Evolutionary conservation across 1,284 basidiomycete genomes (phyloP).

Genomic region (Marasmius tenuissimus): DNA sequence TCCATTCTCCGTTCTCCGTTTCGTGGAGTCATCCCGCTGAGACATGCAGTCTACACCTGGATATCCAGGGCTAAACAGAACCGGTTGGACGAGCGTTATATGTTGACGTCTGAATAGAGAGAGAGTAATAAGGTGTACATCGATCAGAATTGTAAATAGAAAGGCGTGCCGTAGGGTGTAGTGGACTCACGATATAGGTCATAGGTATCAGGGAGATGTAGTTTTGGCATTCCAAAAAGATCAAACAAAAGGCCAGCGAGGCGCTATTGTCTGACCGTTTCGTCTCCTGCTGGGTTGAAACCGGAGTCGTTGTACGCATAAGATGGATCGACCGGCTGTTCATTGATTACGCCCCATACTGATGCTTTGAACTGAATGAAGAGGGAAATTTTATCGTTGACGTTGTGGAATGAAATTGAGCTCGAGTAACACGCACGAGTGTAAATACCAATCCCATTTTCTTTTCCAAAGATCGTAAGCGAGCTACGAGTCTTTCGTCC

Average conservation of each 20-base stretch:
- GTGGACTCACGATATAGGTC: background rate
- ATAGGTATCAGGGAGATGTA: background rate
- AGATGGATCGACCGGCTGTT: conserved; percentile 60
- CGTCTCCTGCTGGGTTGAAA: conserved; percentile 24
- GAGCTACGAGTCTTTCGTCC: conserved; percentile 74
- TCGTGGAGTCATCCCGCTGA: background rate
- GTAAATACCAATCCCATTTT: conserved; percentile 96
- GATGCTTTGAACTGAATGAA: conserved; percentile 83
- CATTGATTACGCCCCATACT: conserved; percentile 92
- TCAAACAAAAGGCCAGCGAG: background rate
- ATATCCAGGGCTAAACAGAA: background rate
- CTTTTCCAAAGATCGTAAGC: conserved; percentile 82
- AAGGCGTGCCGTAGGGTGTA: too few species aligned
- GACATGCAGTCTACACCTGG: background rate
- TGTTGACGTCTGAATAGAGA: background rate
- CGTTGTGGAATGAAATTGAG: conserved; percentile 1
- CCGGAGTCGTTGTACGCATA: conserved; percentile 3
- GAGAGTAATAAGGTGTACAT: background rate
- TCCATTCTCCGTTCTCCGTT: background rate
- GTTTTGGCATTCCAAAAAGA: background rate
- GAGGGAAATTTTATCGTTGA: background rate
- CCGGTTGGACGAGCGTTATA: background rate
- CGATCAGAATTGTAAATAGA: background rate
- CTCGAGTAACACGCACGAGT: conserved; percentile 51
- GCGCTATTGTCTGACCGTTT: conserved; percentile 34